Evolutionary conservation across 371 early-diverging fungal genomes (phyloP), one percentile per base, ranked within the genome.

Genomic region (Basidiobolus meristosporus): DNA sequence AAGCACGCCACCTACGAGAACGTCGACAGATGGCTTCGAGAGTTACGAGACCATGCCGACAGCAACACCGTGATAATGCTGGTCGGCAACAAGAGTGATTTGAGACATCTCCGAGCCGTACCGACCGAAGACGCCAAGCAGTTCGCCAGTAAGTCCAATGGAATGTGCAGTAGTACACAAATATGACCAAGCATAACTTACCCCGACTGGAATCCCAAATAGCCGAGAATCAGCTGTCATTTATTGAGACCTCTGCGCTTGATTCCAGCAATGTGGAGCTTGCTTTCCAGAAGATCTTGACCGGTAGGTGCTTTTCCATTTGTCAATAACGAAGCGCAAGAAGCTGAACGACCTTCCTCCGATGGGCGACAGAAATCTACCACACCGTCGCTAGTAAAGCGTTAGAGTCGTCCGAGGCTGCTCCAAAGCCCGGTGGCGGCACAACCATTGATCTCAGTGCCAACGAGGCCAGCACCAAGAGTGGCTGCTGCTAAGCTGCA

Each of bases 41-140:
- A 98, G 58, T 75, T 99, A 30, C 85, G 92, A 46, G 91, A 98
- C 56, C 90, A 97, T 53, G 96, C 98, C 31, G 92, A 93, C 54
- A 73, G 71, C 49, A 90, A 93, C 65, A 98, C 98, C 63, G 91
- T 90, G 28, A 90, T 98, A 46, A 90, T 97, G 87, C 69, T 99
- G 39, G 91, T 99, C 20, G 99, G 99, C 45, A 99, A 99, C 71
- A 99, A 99, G 81, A 84, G 82, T 48, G 99, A 99, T 82, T 64
- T 98, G 65, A 66, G 87, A 51, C 88, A 90, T 51, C 56, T 96
- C 48, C 70, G 98, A 38, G 91, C 92, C 17, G 98, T 99, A 7
- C 81, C 91, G 1, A 90, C 90, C 2, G 93, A 92, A 20, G 91
- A 93, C 52, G 99, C 93, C 19, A 87, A 89, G 63, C 80, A 84